Evolutionary conservation across 208 protist species (phyloP).

Genomic region (Leishmania lainsoni): DNA sequence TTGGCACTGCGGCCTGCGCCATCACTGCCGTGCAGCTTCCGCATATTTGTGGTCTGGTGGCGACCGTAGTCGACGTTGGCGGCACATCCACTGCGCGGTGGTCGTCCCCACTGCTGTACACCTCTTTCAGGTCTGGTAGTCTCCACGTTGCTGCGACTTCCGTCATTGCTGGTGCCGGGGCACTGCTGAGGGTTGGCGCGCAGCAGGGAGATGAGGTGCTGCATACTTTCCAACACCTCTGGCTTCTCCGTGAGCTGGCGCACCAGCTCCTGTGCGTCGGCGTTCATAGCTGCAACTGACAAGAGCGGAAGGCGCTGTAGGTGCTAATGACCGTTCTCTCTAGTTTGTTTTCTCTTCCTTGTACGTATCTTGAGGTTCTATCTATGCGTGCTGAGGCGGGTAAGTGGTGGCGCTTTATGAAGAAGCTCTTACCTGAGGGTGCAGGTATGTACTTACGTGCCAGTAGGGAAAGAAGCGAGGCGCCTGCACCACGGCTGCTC

Average conservation of each 20-base stretch:
- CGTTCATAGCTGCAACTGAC: slow-evolving; percentile 29
- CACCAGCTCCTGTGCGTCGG: slow-evolving; percentile 53
- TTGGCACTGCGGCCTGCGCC: neutral
- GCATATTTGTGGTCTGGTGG: neutral
- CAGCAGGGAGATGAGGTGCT: slow-evolving; percentile 58
- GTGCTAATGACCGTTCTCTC: neutral
- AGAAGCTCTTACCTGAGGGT: neutral
- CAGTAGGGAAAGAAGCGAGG: neutral
- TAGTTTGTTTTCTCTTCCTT: neutral
- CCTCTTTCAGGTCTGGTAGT: neutral
- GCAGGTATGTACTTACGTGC: neutral
- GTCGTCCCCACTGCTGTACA: slow-evolving; percentile 1
- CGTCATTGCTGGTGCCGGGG: neutral
- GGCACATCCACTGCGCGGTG: slow-evolving; percentile 18
- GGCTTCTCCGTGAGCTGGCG: slow-evolving; percentile 72
- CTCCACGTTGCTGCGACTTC: neutral
- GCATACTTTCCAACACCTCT: slow-evolving; percentile 64
- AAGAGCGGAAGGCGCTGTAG: neutral
- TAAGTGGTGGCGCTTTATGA: neutral
- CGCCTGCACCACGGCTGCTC: too few species aligned
- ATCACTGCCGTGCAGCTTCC: slow-evolving; percentile 2
- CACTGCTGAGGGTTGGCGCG: slow-evolving; percentile 18
- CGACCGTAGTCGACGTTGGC: neutral
- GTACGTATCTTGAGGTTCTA: neutral
- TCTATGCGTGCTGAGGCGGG: neutral